phyloP scores from a whole-genome alignment of 345 rosid species.

The Adansonia digitata region DNA sequence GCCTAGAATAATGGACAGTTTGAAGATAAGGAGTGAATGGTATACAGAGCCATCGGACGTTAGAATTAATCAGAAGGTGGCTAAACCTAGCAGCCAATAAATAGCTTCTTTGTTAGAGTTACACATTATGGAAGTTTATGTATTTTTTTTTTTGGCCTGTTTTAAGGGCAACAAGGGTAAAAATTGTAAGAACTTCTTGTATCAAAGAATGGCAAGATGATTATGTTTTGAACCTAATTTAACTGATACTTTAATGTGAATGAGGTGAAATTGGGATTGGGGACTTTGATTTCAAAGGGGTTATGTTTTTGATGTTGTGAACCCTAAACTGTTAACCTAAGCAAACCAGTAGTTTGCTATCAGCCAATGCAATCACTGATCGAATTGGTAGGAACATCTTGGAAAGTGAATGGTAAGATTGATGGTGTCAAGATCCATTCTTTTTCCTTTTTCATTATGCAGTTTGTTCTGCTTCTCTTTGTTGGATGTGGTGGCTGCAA shows the following conservation, averaged over 20 bases:
- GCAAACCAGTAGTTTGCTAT: not conserved
- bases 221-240: not conserved
- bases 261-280: not conserved
- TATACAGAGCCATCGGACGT: not conserved
- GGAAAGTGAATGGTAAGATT: not conserved
- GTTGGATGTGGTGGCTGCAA: not conserved
- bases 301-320: not conserved
- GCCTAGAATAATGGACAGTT: not conserved
- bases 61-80: not conserved
- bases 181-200: not conserved
- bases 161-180: no score
- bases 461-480: not conserved
- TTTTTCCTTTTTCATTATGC: not conserved
- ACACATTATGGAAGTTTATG: not conserved
- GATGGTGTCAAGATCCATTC: not conserved
- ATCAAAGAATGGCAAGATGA: not conserved
- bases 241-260: not conserved
- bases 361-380: not conserved
- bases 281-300: not conserved
- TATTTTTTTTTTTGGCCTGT: not conserved
- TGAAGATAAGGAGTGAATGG: not conserved
- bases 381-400: not conserved
- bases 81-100: not conserved
- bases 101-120: not conserved
- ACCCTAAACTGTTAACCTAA: not conserved